phyloP scores from a whole-genome alignment of 768 basidiomycete genomes.

The Suillus hirtellus region DNA sequence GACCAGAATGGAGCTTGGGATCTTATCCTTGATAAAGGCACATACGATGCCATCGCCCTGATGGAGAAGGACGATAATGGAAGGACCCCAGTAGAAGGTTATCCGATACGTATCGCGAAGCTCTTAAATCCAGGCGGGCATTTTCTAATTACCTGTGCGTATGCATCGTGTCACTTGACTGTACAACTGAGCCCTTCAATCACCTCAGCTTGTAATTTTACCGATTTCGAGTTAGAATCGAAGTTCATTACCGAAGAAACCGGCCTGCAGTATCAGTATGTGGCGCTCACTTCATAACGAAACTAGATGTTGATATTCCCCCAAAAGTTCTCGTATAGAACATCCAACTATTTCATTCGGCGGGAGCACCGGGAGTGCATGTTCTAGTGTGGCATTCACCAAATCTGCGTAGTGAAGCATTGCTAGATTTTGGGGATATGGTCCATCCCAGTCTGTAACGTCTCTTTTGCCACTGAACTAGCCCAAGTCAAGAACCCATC shows the following conservation, averaged over 20 bases:
- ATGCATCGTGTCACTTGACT: not conserved
- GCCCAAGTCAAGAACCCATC: conserved; percentile 66
- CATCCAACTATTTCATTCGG: conserved; percentile 77
- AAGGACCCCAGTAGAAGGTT: conserved; percentile 51
- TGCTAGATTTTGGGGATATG: conserved; percentile 39
- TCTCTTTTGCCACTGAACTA: conserved; percentile 63
- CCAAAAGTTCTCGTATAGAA: conserved; percentile 63
- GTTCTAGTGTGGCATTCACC: conserved; percentile 72
- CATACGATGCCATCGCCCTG: conserved; percentile 82
- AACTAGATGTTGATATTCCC: conserved; percentile 4
- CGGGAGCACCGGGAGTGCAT: conserved; percentile 70
- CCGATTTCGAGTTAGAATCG: conserved; percentile 67
- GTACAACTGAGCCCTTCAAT: not conserved
- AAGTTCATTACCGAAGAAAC: conserved; percentile 51
- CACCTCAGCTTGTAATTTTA: conserved; percentile 76
- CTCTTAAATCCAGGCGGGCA: conserved; percentile 65
- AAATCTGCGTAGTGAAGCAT: conserved; percentile 26
- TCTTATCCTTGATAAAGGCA: conserved; percentile 83
- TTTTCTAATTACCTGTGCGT: conserved; percentile 81
- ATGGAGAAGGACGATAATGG: conserved; percentile 59
- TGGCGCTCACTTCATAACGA: not conserved
- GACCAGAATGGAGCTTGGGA: conserved; percentile 52
- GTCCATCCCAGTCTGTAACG: conserved; percentile 64
- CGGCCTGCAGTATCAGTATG: conserved; percentile 66
- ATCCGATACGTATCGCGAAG: conserved; percentile 56